These are phyloP conservation scores for Exophiala xenobiotica DNA, from an alignment of 2,329 filamentous ascomycete genomes.

Conservation along the genomic window DNA sequence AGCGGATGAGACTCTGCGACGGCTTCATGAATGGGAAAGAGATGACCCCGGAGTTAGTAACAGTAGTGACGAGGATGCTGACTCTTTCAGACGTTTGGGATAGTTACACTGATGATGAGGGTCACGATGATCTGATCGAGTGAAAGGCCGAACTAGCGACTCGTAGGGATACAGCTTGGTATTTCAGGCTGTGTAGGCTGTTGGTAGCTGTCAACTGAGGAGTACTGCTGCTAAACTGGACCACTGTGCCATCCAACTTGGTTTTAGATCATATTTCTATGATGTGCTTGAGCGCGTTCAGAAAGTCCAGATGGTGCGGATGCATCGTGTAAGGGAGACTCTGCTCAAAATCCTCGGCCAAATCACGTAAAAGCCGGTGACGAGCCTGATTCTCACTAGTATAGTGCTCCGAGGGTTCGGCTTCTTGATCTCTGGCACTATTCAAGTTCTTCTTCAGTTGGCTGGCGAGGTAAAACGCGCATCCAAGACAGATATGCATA, in stretches of 20 bases:
- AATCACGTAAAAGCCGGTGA: conserved; percentile 2
- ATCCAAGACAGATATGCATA: conserved; percentile 11
- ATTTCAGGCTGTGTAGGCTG: no score
- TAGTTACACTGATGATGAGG: no score
- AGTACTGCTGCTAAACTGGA: no score
- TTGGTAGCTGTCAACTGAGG: no score
- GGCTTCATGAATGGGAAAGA: neutral
- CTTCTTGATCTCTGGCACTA: neutral
- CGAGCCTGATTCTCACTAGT: neutral
- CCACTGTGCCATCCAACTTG: no score
- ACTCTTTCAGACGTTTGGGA: no score
- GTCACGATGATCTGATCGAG: no score
- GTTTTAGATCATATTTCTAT: conserved; percentile 1
- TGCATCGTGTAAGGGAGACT: conserved; percentile 7
- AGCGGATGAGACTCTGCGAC: neutral
- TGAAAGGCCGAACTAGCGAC: no score
- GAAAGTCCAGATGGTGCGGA: conserved; percentile 9
- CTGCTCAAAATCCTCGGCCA: conserved; percentile 8
- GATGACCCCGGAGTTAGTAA: neutral
- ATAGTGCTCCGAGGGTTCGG: neutral
- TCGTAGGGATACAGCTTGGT: no score
- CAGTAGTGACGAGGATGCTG: neutral
- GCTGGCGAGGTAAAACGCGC: conserved; percentile 5
- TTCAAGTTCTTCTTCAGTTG: neutral
- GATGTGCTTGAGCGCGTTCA: conserved; percentile 7